Evolutionary conservation across 768 basidiomycete species (phyloP), one percentile per base, ranked within the genome.

Genomic region (Suillus discolor): DNA sequence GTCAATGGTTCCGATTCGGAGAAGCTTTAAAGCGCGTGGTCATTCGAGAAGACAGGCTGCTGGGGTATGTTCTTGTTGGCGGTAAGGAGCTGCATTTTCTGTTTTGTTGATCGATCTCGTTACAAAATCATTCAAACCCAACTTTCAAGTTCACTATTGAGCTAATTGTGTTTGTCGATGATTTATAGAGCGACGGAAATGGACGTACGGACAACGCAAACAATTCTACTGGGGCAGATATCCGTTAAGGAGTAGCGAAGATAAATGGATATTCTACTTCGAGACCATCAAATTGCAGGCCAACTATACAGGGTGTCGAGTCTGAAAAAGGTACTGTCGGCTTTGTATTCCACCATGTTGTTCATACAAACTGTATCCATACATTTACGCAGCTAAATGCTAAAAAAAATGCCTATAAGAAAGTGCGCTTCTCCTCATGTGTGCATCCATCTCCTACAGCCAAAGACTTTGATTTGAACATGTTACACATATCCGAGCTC

Each of bases 181-280:
- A 11, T 9, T 41, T 39, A 1, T 9, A 59, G 57, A 59, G 23
- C 57, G 57, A 39, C 23, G 25, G 16, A 18, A 25, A 41, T 59
- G 57, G 59, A 42, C 39, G 16, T 60, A 42, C 59, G 59, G 59
- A 6, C 59, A 12, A 42, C 6, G 20, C 6, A 60, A 20, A 42
- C 59, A 60, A 25, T 59, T 59, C 57, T 59, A 59, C 38, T 59
- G 59, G 59, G 59, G 41, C 41, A 20, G 12, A 11, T 38, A 59
- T 41, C 38, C 39, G 57, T 39, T 42, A 42, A 41, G 39, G 57
- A 60, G 57, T 23, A 25, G 39, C 11, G 39, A 60, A 60, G 57
- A 60, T 25, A 60, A 60, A 41, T 60, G 57, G 39, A 25, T 60
- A 18, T 60, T 60, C 25, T 60, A 60, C 16, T 60, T 60, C 18